phyloP scores from a whole-genome alignment of 2,329 filamentous ascomycete genomes.

The Colletotrichum incanum region DNA sequence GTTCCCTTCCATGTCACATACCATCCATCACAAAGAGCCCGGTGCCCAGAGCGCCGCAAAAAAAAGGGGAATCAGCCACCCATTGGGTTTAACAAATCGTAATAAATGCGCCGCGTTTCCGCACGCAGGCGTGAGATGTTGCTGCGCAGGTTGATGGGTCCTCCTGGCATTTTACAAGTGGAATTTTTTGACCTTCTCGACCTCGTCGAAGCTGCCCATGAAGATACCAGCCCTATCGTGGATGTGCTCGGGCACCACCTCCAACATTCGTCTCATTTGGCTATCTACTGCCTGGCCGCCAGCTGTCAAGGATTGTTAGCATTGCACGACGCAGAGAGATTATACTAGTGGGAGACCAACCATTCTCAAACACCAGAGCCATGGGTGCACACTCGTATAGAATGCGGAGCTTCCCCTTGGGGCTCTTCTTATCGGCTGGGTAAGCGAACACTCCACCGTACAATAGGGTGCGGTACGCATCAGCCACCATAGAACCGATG shows the following conservation, averaged over 20 bases:
- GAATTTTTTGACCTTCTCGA: slow-evolving; percentile 93
- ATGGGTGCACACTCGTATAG: slow-evolving; percentile 99
- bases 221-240: slow-evolving; percentile 97
- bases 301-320: slow-evolving; percentile 65
- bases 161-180: slow-evolving; percentile 67
- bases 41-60: slow-evolving; percentile 42
- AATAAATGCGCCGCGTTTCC: slow-evolving; percentile 10
- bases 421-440: slow-evolving; percentile 96
- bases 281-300: slow-evolving; percentile 94
- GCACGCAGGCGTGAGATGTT: slow-evolving; percentile 4
- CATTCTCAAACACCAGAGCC: slow-evolving; percentile 99
- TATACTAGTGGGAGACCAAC: slow-evolving; percentile 65
- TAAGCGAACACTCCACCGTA: slow-evolving; percentile 99
- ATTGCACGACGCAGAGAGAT: background rate
- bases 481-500: slow-evolving; percentile 98
- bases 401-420: slow-evolving; percentile 97
- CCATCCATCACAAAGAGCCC: background rate
- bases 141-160: background rate
- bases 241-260: slow-evolving; percentile 90
- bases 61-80: slow-evolving; percentile 46
- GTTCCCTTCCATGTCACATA: background rate
- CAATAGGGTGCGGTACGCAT: slow-evolving; percentile 94
- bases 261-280: slow-evolving; percentile 91
- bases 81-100: slow-evolving; percentile 25
- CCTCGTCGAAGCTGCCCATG: slow-evolving; percentile 93